Evolutionary conservation across 371 early-diverging fungal genomes (phyloP), one percentile per base, ranked within the genome.

Genomic region (Dichotomocladium elegans): DNA sequence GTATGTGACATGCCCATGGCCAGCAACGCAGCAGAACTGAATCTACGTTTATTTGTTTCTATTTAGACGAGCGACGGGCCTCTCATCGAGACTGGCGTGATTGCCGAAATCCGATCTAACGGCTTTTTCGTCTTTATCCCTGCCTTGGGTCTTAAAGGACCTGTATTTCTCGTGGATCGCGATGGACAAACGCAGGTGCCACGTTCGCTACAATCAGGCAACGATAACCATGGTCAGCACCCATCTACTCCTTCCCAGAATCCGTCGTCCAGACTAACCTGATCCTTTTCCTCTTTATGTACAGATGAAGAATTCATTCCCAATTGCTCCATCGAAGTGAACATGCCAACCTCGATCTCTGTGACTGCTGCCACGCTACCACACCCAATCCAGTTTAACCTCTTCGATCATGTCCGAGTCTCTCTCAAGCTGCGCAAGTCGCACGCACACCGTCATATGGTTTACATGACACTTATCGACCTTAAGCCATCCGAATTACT

Each of bases 51-150:
- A 3, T 41, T 10, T 33, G 5, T 42, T n/a, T 29, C 22, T 8
- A 7, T 19, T 29, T 62, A 66, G 57, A 72, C 63, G 19, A 24
- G 40, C 10, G 26, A 66, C 26, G 63, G 61, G 7, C 75, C 77
- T 5, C 60, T 87, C 14, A 68, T 84, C 9, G 85, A 80, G 48
- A 74, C 70, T 21, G 89, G 86, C 33, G 75, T 89, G n/a, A 77
- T 89, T 34, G 80, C 85, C 0, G 89, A 89, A 61, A 80, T 89
- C n/a, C 74, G 86, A 33, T 79, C 85, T 2, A 86, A 86, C 41
- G 89, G 88, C 3, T 82, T 89, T 48, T 81, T 79, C 56, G 87
- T 87, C 14, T 87, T 82, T 75, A 79, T 89, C 25, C 87, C 88
- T 37, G 73, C 74, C 27, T 77, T 86, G 48, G 88, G 87, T 2